These are phyloP conservation scores for Hippophae tibetana DNA, from an alignment of 306 rosid genomes.

Conservation along the genomic window DNA sequence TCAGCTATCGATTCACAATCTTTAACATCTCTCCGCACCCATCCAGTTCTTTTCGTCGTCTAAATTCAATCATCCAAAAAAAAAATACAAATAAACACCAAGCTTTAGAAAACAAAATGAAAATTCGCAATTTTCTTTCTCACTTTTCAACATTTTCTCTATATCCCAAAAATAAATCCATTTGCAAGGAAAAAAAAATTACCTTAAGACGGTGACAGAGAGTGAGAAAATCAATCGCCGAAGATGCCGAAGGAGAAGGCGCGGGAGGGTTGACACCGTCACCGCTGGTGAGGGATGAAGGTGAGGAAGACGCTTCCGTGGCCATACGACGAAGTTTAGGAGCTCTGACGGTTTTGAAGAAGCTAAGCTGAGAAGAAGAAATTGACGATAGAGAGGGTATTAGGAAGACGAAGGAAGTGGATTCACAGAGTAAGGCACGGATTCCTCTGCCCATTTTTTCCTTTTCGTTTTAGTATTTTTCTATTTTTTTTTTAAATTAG, in stretches of 20 bases:
- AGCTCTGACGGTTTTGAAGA: constrained; percentile 2
- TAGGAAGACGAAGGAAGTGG: not conserved
- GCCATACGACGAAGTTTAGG: constrained; percentile 33
- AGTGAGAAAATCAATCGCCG: constrained; percentile 72
- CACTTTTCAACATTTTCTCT: constrained; percentile 5
- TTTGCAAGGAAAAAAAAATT: not conserved
- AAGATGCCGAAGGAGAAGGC: constrained; percentile 30
- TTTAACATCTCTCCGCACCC: constrained; percentile 49
- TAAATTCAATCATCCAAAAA: constrained; percentile 13
- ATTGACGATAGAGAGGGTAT: not conserved
- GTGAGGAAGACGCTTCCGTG: constrained; percentile 26
- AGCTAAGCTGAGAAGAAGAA: constrained; percentile 9
- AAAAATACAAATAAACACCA: not conserved
- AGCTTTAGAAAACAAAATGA: constrained; percentile 4
- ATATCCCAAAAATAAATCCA: constrained; percentile 1
- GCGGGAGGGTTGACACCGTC: constrained; percentile 22
- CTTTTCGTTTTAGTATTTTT: not conserved
- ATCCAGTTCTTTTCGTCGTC: constrained; percentile 83
- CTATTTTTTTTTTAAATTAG: no score
- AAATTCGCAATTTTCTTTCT: not conserved
- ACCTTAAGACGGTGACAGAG: constrained; percentile 84
- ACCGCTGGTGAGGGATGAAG: constrained; percentile 21
- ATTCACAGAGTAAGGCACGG: constrained; percentile 1
- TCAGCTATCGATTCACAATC: constrained; percentile 81
- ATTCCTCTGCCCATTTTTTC: not conserved